phyloP scores from a whole-genome alignment of 1,284 basidiomycete species.

The Marasmius fiardii region DNA sequence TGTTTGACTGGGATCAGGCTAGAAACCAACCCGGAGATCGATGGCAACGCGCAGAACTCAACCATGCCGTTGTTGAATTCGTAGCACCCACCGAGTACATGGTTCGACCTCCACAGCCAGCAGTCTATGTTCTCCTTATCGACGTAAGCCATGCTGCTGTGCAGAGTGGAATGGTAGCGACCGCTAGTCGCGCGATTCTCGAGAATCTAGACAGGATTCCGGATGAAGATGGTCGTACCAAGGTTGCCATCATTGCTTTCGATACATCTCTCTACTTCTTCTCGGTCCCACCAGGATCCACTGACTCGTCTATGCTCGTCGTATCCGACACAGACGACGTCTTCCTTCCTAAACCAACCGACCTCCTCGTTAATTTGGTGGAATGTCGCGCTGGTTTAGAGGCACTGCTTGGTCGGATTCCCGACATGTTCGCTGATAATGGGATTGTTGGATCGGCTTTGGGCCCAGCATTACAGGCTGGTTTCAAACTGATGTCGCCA shows the following conservation, averaged over 20 bases:
- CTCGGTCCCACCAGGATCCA: conserved; percentile 78
- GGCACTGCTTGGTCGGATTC: conserved; percentile 76
- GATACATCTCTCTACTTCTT: conserved; percentile 97
- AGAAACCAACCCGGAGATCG: conserved; percentile 94
- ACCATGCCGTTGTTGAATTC: conserved; percentile 92
- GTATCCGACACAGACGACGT: conserved; percentile 97
- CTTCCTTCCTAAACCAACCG: conserved; percentile 95
- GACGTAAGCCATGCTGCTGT: conserved; percentile 94
- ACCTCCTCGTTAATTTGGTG: conserved; percentile 90
- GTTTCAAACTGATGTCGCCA: conserved; percentile 87
- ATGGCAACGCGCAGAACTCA: conserved; percentile 93
- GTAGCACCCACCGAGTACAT: conserved; percentile 99
- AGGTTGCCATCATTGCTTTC: conserved; percentile 91
- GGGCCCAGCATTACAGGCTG: conserved; percentile 95
- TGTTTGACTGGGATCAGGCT: conserved; percentile 97
- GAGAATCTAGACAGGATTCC: conserved; percentile 95
- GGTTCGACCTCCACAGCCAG: conserved; percentile 97
- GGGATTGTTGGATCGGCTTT: conserved; percentile 90
- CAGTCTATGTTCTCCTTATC: conserved; percentile 96
- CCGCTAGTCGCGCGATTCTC: conserved; percentile 92
- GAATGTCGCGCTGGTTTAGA: conserved; percentile 86
- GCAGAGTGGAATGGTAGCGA: conserved; percentile 95
- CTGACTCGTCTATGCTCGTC: conserved; percentile 93
- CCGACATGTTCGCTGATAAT: conserved; percentile 97
- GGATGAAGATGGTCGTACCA: conserved; percentile 91